A percentile compares a stretch with the other conserved stretches of the same genome.
Evolutionary conservation across 352 stramenopile species (phyloP).

Genomic region (Phytophthora tubulina): DNA sequence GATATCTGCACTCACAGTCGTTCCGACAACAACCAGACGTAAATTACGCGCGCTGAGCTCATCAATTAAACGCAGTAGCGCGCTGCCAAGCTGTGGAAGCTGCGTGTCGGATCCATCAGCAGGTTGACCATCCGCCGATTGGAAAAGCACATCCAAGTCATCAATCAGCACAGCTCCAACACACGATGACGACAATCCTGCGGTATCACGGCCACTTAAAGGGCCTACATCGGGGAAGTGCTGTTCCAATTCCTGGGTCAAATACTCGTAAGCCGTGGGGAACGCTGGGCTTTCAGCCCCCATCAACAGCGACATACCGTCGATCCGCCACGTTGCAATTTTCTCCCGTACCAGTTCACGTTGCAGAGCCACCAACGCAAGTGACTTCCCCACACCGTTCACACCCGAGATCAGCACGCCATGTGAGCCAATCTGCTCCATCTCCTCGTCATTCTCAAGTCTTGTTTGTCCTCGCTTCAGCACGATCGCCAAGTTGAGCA

Average conservation of each 20-base stretch:
- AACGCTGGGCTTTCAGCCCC: conserved; percentile 53
- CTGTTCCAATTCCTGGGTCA: conserved; percentile 52
- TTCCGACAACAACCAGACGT: conserved; percentile 63
- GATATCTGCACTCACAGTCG: conserved; percentile 42
- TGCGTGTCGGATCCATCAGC: conserved; percentile 41
- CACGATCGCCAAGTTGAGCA: conserved; percentile 68
- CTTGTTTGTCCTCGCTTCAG: conserved; percentile 34
- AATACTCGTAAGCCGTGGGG: conserved; percentile 68
- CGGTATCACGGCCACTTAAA: conserved; percentile 2
- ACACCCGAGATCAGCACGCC: conserved; percentile 59
- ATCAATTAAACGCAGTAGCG: conserved; percentile 72
- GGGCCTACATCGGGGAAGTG: conserved; percentile 35
- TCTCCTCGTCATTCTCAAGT: conserved; percentile 43
- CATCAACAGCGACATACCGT: conserved; percentile 67
- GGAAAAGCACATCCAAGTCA: conserved; percentile 77
- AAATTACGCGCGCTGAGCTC: conserved; percentile 39
- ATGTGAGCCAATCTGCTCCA: conserved; percentile 63
- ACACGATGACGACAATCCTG: conserved; percentile 13
- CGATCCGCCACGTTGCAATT: conserved; percentile 36
- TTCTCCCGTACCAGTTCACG: conserved; percentile 35
- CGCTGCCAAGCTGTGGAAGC: conserved; percentile 64
- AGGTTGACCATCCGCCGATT: conserved; percentile 46
- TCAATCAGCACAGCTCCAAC: conserved; percentile 71
- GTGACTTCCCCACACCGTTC: conserved; percentile 75
- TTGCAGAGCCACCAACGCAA: conserved; percentile 47